Percentiles rank a stretch among this genome's conserved stretches.
Evolutionary conservation across 2,329 filamentous ascomycete species (phyloP).

Genomic region (Colletotrichum scovillei): DNA sequence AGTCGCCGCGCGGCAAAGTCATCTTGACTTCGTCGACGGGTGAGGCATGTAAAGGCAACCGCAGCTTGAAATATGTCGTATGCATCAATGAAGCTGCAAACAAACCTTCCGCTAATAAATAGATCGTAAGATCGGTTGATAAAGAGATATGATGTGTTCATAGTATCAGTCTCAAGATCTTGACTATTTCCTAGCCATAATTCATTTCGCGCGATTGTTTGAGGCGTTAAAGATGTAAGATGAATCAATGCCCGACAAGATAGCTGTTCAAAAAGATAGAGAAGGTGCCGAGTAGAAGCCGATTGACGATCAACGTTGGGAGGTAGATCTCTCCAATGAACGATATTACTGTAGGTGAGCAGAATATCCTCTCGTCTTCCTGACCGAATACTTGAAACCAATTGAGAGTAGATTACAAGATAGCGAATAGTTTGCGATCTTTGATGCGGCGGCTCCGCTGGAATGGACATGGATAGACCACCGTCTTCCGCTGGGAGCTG

Average conservation of each 20-base stretch:
- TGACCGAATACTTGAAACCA: constrained; percentile 19
- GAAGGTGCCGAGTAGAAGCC: background rate
- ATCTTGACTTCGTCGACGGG: background rate
- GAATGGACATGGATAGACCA: background rate
- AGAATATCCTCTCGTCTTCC: background rate
- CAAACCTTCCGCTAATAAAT: background rate
- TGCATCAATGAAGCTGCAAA: constrained; percentile 23
- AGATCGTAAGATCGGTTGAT: constrained; percentile 5
- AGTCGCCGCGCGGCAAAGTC: background rate
- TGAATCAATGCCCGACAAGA: constrained; percentile 10
- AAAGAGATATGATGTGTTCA: constrained; percentile 9
- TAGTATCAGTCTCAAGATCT: constrained; percentile 16
- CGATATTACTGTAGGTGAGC: constrained; percentile 16
- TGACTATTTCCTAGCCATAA: background rate
- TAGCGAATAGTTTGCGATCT: background rate
- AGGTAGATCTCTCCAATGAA: constrained; percentile 29
- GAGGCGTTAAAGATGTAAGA: background rate
- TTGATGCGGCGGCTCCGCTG: background rate
- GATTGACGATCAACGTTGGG: background rate
- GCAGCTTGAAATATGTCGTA: constrained; percentile 28
- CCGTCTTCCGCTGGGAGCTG: constrained; percentile 9
- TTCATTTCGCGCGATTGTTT: background rate
- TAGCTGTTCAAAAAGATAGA: constrained; percentile 6
- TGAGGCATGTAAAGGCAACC: constrained; percentile 14
- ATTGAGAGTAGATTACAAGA: constrained; percentile 11